phyloP scores from a whole-genome alignment of 495 filamentous ascomycete genomes.

The Penicillium longicatenatum region DNA sequence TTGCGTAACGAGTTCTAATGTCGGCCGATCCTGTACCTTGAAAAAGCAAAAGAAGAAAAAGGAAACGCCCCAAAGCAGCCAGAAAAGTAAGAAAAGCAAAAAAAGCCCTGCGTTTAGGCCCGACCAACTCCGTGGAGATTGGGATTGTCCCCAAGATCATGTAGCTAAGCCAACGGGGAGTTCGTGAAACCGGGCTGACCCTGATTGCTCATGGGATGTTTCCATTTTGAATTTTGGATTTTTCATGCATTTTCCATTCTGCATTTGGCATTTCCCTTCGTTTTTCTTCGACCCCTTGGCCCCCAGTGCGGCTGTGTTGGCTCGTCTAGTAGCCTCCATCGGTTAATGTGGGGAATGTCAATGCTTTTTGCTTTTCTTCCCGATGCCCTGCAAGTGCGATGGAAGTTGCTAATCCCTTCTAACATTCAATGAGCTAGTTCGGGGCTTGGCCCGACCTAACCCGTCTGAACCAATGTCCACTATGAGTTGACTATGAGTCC shows the following conservation, averaged over 20 bases:
- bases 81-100: not conserved
- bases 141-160: not conserved
- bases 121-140: slow-evolving; percentile 6
- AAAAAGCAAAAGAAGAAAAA: slow-evolving; percentile 4
- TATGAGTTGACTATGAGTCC: not conserved
- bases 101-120: slow-evolving; percentile 8
- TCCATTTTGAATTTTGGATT: too few species aligned
- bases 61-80: not conserved
- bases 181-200: slow-evolving; percentile 5
- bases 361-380: slow-evolving; percentile 3
- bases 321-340: slow-evolving; percentile 4
- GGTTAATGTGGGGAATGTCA: slow-evolving; percentile 6
- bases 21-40: slow-evolving; percentile 9
- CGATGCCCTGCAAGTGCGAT: slow-evolving; percentile 10
- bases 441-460: not conserved
- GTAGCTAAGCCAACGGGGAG: not conserved
- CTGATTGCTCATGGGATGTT: not conserved
- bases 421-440: not conserved
- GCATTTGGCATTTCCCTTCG: not conserved
- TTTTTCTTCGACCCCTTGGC: not conserved
- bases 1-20: slow-evolving; percentile 21
- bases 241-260: too few species aligned
- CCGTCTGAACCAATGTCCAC: not conserved
- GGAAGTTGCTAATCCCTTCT: not conserved
- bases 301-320: not conserved